Conservation (phyloP, 1,284 basidiomycete genomes). For the Heterobasidion occidentale region DNA sequence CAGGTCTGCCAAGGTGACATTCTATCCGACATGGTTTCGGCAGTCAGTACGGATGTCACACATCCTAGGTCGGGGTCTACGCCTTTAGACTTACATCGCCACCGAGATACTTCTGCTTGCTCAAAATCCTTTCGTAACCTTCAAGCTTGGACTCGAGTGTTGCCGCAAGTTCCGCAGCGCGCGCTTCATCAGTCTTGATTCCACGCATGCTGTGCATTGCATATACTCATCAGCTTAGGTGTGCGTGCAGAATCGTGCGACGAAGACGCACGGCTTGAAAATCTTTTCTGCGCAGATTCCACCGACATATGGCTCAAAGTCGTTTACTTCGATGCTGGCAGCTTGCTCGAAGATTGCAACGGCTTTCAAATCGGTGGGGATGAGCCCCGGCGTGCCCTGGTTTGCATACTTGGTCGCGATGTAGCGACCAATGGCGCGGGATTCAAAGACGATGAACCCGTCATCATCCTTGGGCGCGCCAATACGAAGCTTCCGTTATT, state of each 20-base stretch:
- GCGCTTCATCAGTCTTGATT: conserved; percentile 15
- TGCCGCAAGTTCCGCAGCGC: conserved; percentile 15
- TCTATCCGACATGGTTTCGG: conserved; percentile 15
- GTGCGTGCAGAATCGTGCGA: not conserved
- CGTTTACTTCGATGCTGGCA: conserved; percentile 38
- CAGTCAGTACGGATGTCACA: not conserved
- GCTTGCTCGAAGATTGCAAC: conserved; percentile 50
- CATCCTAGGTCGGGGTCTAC: not conserved
- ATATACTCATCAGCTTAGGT: not conserved
- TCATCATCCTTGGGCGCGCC: conserved; percentile 29
- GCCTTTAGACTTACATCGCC: conserved; percentile 29
- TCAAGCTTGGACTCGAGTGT: conserved; percentile 29
- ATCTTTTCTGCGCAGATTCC: conserved; percentile 35
- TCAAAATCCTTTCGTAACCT: conserved; percentile 37
- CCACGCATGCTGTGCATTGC: conserved; percentile 12
- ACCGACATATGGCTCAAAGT: conserved; percentile 40
- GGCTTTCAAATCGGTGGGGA: conserved; percentile 24
- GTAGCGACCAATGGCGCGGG: conserved; percentile 46
- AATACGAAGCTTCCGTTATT: not conserved
- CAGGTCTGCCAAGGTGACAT: conserved; percentile 41
- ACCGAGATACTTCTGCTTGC: conserved; percentile 36
- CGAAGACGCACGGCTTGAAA: conserved; percentile 32
- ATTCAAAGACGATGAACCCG: conserved; percentile 39
- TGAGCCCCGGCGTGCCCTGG: conserved; percentile 23
- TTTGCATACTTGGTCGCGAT: conserved; percentile 34